Evolutionary conservation across 345 rosid genomes (phyloP).

Genomic region (Eucalyptus fibrosa): DNA sequence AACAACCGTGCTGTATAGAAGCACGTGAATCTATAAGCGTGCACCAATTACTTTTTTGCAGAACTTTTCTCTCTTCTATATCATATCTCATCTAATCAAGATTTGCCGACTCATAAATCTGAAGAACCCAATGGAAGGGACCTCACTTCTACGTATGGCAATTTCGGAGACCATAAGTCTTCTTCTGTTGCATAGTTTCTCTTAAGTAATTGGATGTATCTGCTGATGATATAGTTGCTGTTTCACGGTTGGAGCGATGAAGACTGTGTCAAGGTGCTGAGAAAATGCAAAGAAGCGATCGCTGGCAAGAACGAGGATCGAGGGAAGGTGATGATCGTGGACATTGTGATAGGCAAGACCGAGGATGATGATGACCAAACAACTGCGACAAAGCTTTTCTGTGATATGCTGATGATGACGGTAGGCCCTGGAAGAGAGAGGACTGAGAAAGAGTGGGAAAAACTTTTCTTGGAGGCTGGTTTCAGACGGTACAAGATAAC

Average conservation of each 20-base stretch:
- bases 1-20: neutral
- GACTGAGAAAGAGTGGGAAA: conserved; percentile 13
- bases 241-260: conserved; percentile 26
- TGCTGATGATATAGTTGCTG: conserved; percentile 2
- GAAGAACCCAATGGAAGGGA: neutral
- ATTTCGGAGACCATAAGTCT: neutral
- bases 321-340: conserved; percentile 5
- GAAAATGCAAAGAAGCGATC: conserved; percentile 24
- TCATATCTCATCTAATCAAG: neutral
- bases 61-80: neutral
- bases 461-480: conserved; percentile 6
- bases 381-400: conserved; percentile 13
- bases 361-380: neutral
- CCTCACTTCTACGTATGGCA: neutral
- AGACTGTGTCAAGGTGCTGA: conserved; percentile 22
- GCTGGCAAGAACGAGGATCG: neutral
- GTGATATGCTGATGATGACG: conserved; percentile 30
- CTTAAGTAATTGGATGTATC: neutral
- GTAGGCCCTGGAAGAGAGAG: conserved; percentile 9
- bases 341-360: neutral
- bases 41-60: neutral
- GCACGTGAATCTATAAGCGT: too few species aligned
- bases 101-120: neutral
- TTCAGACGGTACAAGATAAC: conserved; percentile 14
- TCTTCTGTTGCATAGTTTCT: neutral